These are phyloP conservation scores for Leptomonas pyrrhocoris DNA, from an alignment of 208 protist genomes.

Conservation along the genomic window DNA sequence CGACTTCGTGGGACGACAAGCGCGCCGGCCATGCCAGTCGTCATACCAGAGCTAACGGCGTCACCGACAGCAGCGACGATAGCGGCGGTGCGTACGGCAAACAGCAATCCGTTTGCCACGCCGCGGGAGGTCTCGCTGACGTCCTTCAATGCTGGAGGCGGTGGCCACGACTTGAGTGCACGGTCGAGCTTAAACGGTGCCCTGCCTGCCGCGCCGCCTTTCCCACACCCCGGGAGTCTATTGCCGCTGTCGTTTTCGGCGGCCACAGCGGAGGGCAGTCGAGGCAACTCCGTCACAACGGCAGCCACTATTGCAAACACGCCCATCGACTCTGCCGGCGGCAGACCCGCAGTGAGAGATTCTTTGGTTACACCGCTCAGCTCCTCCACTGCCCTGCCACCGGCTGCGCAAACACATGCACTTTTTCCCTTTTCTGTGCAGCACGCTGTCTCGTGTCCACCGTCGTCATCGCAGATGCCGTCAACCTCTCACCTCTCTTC, in stretches of 20 bases:
- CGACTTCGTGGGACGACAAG: neutral
- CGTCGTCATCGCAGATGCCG: too few species aligned
- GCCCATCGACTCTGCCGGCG: too few species aligned
- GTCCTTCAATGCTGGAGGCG: neutral
- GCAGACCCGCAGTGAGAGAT: too few species aligned
- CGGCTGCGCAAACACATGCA: too few species aligned
- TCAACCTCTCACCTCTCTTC: too few species aligned
- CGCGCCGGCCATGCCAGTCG: neutral
- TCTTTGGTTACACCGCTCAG: too few species aligned
- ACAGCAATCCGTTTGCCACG: slow-evolving; percentile 12
- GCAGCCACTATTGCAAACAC: neutral
- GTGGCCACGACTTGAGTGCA: neutral
- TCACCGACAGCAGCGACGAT: neutral
- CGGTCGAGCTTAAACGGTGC: slow-evolving; percentile 4
- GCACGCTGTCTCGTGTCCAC: too few species aligned
- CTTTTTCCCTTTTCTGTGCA: too few species aligned
- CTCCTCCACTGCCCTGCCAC: too few species aligned
- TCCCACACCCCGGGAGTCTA: neutral
- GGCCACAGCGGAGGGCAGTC: neutral
- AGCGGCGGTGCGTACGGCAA: neutral
- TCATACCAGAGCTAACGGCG: neutral
- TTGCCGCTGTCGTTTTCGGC: too few species aligned
- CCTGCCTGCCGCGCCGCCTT: neutral
- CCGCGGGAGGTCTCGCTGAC: neutral
- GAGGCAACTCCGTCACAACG: neutral